phyloP scores from a whole-genome alignment of 495 filamentous ascomycete species.

The Neohortaea acidophila region DNA sequence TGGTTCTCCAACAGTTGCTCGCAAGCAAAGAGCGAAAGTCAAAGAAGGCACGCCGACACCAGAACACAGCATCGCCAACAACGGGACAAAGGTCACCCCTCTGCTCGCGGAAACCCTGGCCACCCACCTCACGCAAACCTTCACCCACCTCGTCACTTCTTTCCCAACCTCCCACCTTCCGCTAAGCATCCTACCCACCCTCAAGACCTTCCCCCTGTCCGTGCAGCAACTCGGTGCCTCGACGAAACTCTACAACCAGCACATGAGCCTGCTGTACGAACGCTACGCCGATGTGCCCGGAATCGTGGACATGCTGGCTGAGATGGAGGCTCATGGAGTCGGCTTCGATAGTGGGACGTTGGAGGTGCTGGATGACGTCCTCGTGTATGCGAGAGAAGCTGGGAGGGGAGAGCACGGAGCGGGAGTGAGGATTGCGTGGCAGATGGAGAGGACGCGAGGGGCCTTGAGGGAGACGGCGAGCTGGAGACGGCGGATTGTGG shows the following conservation, averaged over 20 bases:
- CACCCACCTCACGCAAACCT: slow-evolving; percentile 43
- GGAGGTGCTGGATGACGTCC: slow-evolving; percentile 30
- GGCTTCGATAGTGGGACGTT: slow-evolving; percentile 44
- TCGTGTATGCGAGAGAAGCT: slow-evolving; percentile 6
- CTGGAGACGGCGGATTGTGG: slow-evolving; percentile 15
- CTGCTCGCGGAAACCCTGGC: slow-evolving; percentile 56
- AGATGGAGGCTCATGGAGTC: slow-evolving; percentile 64
- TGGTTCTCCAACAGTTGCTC: too few species aligned
- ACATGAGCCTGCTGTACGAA: slow-evolving; percentile 49
- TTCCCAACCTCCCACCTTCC: slow-evolving; percentile 49
- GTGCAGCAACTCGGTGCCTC: slow-evolving; percentile 61
- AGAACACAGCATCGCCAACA: slow-evolving; percentile 11
- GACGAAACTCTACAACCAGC: slow-evolving; percentile 58
- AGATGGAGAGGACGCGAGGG: slow-evolving; percentile 12
- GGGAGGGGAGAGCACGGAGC: slow-evolving; percentile 8
- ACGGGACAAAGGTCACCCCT: slow-evolving; percentile 5
- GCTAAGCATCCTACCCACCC: slow-evolving; percentile 46
- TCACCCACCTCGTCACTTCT: slow-evolving; percentile 44
- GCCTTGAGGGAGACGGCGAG: slow-evolving; percentile 4
- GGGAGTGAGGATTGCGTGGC: slow-evolving; percentile 8
- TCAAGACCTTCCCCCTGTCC: slow-evolving; percentile 53
- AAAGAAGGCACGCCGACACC: slow-evolving; percentile 10
- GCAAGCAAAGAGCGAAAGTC: not conserved
- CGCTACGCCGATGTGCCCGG: slow-evolving; percentile 44
- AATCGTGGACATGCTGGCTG: slow-evolving; percentile 47